Percentiles rank a stretch among this genome's conserved stretches.
These are phyloP conservation scores for Suillus bovinus DNA, from an alignment of 768 basidiomycete species.

Conservation along the genomic window DNA sequence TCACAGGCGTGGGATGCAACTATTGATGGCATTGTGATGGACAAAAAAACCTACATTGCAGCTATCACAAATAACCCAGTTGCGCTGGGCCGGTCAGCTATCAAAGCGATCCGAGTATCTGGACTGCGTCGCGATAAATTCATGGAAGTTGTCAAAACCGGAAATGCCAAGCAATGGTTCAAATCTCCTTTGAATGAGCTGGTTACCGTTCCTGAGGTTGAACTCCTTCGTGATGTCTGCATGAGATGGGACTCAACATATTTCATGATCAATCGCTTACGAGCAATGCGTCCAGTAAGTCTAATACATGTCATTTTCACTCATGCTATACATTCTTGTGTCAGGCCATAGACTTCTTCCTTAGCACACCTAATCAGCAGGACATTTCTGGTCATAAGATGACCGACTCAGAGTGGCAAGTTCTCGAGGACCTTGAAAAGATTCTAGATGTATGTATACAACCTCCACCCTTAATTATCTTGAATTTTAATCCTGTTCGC, in stretches of 20 bases:
- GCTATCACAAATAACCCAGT: neutral
- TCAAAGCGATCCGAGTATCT: neutral
- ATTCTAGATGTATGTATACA: constrained; percentile 7
- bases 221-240: neutral
- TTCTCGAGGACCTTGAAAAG: neutral
- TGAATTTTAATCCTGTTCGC: neutral
- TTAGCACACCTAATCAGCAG: neutral
- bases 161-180: constrained; percentile 7
- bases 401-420: neutral
- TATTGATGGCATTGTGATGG: neutral
- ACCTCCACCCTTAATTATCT: neutral
- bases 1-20: neutral
- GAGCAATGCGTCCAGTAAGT: neutral
- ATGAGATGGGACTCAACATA: constrained; percentile 36
- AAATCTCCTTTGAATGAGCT: constrained; percentile 17
- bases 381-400: constrained; percentile 4
- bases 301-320: neutral
- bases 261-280: constrained; percentile 32
- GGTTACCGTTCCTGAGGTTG: neutral
- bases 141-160: neutral
- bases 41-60: neutral
- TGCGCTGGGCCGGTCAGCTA: neutral
- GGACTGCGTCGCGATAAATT: constrained; percentile 1
- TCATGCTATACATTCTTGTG: neutral
- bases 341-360: constrained; percentile 3